Evolutionary conservation across 176 grass and related monocot genomes (phyloP).

Genomic region (Panicum miliaceum): DNA sequence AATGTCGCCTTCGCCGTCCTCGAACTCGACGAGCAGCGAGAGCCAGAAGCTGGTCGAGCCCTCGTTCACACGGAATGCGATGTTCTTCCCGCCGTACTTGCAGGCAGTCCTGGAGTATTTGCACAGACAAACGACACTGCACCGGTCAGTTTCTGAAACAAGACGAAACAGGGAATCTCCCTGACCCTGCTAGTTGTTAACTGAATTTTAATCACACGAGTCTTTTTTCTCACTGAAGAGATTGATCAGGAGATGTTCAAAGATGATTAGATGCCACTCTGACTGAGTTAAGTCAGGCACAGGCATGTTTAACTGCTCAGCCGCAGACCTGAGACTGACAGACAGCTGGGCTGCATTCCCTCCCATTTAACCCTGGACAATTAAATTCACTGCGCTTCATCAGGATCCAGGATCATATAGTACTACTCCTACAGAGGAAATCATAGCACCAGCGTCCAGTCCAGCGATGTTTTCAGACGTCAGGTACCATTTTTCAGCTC

Average conservation of each 20-base stretch:
- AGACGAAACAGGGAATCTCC: neutral
- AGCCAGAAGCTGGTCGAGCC: constrained; percentile 95
- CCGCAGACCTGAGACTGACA: constrained; percentile 16
- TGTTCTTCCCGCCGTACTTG: constrained; percentile 86
- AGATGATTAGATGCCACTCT: constrained; percentile 26
- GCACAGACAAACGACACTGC: neutral
- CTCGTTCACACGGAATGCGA: constrained; percentile 91
- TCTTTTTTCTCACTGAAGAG: neutral
- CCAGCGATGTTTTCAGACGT: neutral
- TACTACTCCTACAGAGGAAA: neutral
- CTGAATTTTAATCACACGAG: neutral
- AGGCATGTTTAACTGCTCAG: constrained; percentile 26
- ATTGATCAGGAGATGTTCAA: constrained; percentile 24
- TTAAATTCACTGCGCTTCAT: constrained; percentile 1
- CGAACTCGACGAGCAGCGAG: constrained; percentile 90
- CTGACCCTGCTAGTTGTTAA: neutral
- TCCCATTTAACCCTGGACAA: constrained; percentile 23
- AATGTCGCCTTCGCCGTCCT: constrained; percentile 92
- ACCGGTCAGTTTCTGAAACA: constrained; percentile 23
- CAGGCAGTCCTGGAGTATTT: constrained; percentile 67
- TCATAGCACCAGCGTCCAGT: neutral
- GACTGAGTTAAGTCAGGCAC: constrained; percentile 19
- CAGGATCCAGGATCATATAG: neutral
- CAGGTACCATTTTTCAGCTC: neutral
- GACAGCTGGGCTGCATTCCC: constrained; percentile 35